These are phyloP conservation scores for Tubosaeta brunneosetosa DNA, from an alignment of 768 basidiomycete species.

Conservation along the genomic window DNA sequence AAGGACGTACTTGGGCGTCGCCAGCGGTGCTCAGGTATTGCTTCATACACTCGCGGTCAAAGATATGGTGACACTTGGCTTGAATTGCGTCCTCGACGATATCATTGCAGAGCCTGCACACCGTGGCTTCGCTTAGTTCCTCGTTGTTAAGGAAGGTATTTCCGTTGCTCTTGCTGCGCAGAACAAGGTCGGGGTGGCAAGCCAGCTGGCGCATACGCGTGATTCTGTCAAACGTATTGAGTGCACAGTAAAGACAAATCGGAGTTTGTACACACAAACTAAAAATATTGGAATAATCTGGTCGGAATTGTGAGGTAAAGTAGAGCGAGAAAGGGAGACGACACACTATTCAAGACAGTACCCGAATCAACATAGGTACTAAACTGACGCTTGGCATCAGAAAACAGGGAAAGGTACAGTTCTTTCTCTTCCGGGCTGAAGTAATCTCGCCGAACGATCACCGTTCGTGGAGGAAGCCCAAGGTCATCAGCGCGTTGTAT, in stretches of 20 bases:
- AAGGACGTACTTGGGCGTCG: conserved; percentile 52
- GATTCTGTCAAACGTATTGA: conserved; percentile 46
- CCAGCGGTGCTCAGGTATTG: conserved; percentile 80
- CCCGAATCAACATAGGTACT: conserved; percentile 86
- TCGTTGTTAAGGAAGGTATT: conserved; percentile 51
- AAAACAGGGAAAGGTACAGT: conserved; percentile 84
- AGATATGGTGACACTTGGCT: conserved; percentile 89
- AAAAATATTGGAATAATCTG: conserved; percentile 89
- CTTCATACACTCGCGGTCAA: conserved; percentile 92
- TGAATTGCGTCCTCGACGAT: conserved; percentile 96
- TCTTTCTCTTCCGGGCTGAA: conserved; percentile 98
- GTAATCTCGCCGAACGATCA: conserved; percentile 83
- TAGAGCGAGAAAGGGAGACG: neutral
- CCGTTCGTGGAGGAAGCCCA: conserved; percentile 87
- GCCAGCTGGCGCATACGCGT: conserved; percentile 97
- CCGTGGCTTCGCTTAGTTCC: conserved; percentile 66
- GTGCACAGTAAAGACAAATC: neutral
- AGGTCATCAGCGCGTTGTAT: conserved; percentile 95
- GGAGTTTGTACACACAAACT: conserved; percentile 50
- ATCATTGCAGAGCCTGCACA: conserved; percentile 96
- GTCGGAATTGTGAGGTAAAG: conserved; percentile 4
- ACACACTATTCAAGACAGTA: conserved; percentile 87
- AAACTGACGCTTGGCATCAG: conserved; percentile 90
- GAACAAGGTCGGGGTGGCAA: conserved; percentile 90
- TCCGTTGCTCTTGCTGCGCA: conserved; percentile 79